Conservation (phyloP, 2,329 filamentous ascomycete species). For the Paraphaeosphaeria sporulosa region DNA sequence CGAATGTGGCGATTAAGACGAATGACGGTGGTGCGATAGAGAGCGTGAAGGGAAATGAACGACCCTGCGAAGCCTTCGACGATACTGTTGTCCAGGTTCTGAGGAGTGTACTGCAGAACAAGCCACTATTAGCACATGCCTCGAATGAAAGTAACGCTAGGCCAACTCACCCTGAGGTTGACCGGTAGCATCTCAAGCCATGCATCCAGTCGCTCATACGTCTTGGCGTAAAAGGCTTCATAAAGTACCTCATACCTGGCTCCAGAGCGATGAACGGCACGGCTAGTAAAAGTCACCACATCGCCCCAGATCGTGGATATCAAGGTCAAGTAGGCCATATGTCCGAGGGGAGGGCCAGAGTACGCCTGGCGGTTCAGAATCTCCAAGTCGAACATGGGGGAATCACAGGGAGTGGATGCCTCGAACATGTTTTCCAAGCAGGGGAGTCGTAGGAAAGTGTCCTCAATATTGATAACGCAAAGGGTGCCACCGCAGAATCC, state of each 20-base stretch:
- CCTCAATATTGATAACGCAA: slow-evolving; percentile 67
- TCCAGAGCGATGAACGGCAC: slow-evolving; percentile 56
- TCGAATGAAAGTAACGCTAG: background rate
- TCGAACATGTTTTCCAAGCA: slow-evolving; percentile 69
- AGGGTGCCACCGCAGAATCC: slow-evolving; percentile 61
- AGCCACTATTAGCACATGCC: background rate
- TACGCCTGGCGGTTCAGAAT: slow-evolving; percentile 50
- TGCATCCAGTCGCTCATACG: slow-evolving; percentile 60
- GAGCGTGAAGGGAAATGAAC: slow-evolving; percentile 70
- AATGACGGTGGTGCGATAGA: slow-evolving; percentile 71
- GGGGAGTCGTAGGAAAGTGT: slow-evolving; percentile 73
- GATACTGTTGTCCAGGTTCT: slow-evolving; percentile 66
- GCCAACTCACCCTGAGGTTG: slow-evolving; percentile 49
- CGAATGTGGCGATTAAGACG: slow-evolving; percentile 68
- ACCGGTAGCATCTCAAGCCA: slow-evolving; percentile 67
- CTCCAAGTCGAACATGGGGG: slow-evolving; percentile 67
- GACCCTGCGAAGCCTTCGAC: slow-evolving; percentile 63
- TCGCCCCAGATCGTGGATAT: slow-evolving; percentile 72
- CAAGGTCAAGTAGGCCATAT: slow-evolving; percentile 68
- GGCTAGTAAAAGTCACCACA: slow-evolving; percentile 67
- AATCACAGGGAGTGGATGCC: slow-evolving; percentile 62
- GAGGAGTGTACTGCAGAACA: slow-evolving; percentile 53
- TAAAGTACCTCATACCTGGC: slow-evolving; percentile 55
- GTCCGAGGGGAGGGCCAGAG: slow-evolving; percentile 48
- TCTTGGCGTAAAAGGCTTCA: slow-evolving; percentile 62